Conservation (phyloP, 2,329 filamentous ascomycete genomes). For the Colletotrichum caudatum region DNA sequence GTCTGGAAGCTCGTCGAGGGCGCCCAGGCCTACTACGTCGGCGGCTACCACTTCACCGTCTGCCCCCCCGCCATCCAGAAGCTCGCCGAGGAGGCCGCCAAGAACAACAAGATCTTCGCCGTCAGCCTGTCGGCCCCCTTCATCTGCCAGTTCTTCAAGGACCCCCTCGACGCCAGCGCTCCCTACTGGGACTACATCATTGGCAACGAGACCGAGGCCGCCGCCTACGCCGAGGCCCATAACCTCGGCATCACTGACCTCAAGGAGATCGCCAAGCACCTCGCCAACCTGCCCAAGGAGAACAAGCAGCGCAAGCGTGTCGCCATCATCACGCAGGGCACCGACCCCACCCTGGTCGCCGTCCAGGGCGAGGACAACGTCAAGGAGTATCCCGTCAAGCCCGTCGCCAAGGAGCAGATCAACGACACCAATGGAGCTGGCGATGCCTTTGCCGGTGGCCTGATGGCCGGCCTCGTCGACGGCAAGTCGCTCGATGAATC, state of each 20-base stretch:
- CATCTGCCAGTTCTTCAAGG: conserved; percentile 98
- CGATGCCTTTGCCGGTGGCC: conserved; percentile 95
- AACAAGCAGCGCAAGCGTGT: conserved; percentile 86
- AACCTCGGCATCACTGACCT: conserved; percentile 80
- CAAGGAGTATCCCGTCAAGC: conserved; percentile 83
- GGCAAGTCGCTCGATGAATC: conserved; percentile 82
- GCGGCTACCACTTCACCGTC: conserved; percentile 97
- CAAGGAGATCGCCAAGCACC: conserved; percentile 84
- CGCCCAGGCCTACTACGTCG: conserved; percentile 90
- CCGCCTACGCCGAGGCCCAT: conserved; percentile 87
- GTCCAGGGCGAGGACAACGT: conserved; percentile 77
- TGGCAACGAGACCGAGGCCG: conserved; percentile 96
- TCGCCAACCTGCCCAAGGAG: conserved; percentile 92
- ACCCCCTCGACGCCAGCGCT: conserved; percentile 84
- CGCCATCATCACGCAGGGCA: conserved; percentile 95
- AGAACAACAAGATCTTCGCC: conserved; percentile 90
- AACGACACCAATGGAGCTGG: conserved; percentile 97
- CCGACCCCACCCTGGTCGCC: conserved; percentile 88
- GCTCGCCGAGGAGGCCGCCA: conserved; percentile 88
- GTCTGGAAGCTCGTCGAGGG: conserved; percentile 94
- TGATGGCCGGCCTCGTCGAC: conserved; percentile 88
- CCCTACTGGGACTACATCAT: conserved; percentile 97
- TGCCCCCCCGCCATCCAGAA: conserved; percentile 91
- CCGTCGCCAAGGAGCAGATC: conserved; percentile 82
- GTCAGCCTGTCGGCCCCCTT: conserved; percentile 96